These are phyloP conservation scores for Miscanthus sacchariflorus DNA, from an alignment of 202 grass and related monocot genomes.

Conservation along the genomic window DNA sequence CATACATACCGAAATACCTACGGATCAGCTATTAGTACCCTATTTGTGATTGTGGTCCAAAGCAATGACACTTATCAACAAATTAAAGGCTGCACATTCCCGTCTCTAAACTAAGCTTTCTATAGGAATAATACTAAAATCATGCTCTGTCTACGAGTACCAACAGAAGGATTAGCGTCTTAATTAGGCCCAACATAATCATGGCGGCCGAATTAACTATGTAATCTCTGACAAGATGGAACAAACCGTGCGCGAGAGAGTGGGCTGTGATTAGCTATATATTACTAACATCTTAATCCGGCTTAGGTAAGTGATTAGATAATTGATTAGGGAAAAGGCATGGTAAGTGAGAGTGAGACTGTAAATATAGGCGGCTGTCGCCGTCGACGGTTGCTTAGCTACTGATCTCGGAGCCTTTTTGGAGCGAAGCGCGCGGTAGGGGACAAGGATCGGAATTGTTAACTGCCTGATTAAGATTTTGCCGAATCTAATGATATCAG, in stretches of 20 bases:
- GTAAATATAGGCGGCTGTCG: background rate
- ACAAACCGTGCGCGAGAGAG: background rate
- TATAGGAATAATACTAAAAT: background rate
- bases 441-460: background rate
- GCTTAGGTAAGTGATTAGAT: conserved; percentile 44
- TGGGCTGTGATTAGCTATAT: background rate
- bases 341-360: background rate
- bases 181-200: conserved; percentile 34
- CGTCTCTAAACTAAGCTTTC: background rate
- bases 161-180: background rate
- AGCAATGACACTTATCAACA: background rate
- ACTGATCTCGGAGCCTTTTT: conserved; percentile 15
- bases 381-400: conserved; percentile 28
- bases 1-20: background rate
- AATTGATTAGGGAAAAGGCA: background rate
- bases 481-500: conserved; percentile 54
- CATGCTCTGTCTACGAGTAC: background rate
- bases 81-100: background rate
- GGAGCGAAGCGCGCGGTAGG: background rate
- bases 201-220: background rate
- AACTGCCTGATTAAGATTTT: conserved; percentile 28
- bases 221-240: conserved; percentile 1
- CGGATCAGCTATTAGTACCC: background rate
- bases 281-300: conserved; percentile 21
- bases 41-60: conserved; percentile 10